These are phyloP conservation scores for Phytopythium helicoides DNA, from an alignment of 352 stramenopile genomes.

Conservation along the genomic window DNA sequence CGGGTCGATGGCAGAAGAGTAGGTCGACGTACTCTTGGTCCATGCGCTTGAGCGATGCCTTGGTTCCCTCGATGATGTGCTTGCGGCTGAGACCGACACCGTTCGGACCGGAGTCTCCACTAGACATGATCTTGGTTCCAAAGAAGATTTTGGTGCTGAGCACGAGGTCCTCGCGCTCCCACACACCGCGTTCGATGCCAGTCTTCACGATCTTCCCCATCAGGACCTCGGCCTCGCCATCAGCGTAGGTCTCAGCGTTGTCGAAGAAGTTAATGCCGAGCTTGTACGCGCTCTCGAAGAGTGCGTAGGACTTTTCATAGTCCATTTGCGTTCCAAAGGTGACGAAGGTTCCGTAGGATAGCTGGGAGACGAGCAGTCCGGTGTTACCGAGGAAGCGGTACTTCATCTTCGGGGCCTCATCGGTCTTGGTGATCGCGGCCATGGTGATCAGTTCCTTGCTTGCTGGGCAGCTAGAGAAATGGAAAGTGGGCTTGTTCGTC, in stretches of 20 bases:
- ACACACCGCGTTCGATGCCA: constrained; percentile 36
- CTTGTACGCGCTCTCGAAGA: constrained; percentile 53
- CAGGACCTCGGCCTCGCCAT: constrained; percentile 44
- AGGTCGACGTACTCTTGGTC: constrained; percentile 48
- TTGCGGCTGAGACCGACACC: constrained; percentile 29
- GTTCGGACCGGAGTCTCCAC: constrained; percentile 16
- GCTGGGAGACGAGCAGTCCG: constrained; percentile 39
- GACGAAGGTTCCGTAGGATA: constrained; percentile 51
- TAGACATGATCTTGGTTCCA: constrained; percentile 12
- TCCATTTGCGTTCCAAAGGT: constrained; percentile 30
- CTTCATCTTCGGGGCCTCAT: constrained; percentile 31
- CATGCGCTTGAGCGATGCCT: constrained; percentile 35
- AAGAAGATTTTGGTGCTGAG: constrained; percentile 69
- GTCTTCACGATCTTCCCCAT: constrained; percentile 43
- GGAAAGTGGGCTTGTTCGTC: too few species aligned
- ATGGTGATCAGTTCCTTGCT: too few species aligned
- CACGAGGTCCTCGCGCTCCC: constrained; percentile 52
- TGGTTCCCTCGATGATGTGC: constrained; percentile 37
- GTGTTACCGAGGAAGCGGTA: constrained; percentile 51
- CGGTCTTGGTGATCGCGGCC: too few species aligned
- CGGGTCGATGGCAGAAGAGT: constrained; percentile 50
- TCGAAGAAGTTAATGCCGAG: constrained; percentile 71
- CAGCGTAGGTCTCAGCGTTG: constrained; percentile 47
- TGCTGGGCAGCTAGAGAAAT: too few species aligned
- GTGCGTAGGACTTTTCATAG: constrained; percentile 41